Evolutionary conservation across 805 yeast genomes (phyloP), one percentile per base, ranked within the genome.

Genomic region (Metschnikowia hibisci): DNA sequence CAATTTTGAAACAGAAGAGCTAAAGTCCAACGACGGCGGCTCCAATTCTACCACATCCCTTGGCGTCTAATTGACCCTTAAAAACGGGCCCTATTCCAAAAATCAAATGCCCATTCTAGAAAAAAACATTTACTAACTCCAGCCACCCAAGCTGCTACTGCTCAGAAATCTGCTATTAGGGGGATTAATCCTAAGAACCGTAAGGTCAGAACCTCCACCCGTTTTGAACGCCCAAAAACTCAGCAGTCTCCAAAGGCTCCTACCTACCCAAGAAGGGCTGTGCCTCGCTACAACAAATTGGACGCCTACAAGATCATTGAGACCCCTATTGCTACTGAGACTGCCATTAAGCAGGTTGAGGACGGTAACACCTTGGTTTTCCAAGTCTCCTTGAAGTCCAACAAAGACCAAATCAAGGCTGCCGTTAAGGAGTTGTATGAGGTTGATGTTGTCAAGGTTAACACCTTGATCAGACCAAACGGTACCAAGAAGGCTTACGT

Each of bases 401-500:
- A 93, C 96, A 93, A 93, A 83, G 75, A 84, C 79, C 98, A 91
- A 80, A 93, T 93, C 81, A 91, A 90, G 83, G 78, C 82, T 66
- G 99, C 99, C 60, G 95, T 93, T 67, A 91, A 93, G 84, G 95
- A 89, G 78, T 82, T 93, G 70, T 93, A 91, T 83, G 90, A 87
- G 69, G 98, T 91, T 67, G 98, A 93, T 60, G 93, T 86, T 62
- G 78, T 75, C 66, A 80, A 87, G 76, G 89, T 93, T 70, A 90
- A 93, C 91, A 93, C 99, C 63, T 81, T 93, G 74, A 78, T 93
- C 69, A 88, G 96, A 80, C 97, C 99, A 73, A 90, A 93, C 77
- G 99, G 99, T 76, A 86, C 97, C 80, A 93, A 93, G 88, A 93
- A 93, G 84, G 99, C 99, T 71, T 93, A 85, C 83, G 91, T 93